Evolutionary conservation across 306 rosid genomes (phyloP).

Genomic region (Fragaria nilgerrensis): DNA sequence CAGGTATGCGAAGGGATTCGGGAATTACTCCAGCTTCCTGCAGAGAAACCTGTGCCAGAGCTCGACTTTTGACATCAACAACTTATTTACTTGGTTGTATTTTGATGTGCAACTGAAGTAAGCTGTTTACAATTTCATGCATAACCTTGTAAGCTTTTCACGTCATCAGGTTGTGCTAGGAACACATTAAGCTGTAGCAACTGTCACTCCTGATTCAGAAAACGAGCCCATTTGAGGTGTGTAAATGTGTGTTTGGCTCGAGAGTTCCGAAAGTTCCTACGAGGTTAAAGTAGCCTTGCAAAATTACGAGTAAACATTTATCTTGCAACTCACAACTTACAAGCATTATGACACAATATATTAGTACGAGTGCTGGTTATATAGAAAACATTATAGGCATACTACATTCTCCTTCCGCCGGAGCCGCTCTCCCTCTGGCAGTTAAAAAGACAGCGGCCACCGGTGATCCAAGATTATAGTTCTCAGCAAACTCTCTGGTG

Average conservation of each 20-base stretch:
- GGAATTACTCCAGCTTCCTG: slow-evolving; percentile 77
- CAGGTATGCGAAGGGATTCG: slow-evolving; percentile 89
- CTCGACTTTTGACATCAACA: slow-evolving; percentile 36
- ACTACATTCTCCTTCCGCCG: slow-evolving; percentile 59
- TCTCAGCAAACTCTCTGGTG: slow-evolving; percentile 63
- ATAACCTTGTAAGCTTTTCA: neutral
- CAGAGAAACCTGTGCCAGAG: slow-evolving; percentile 54
- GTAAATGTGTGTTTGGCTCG: neutral
- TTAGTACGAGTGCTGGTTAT: neutral
- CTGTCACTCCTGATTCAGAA: neutral
- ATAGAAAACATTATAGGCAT: neutral
- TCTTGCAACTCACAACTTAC: neutral
- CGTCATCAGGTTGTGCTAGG: neutral
- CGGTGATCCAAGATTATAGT: slow-evolving; percentile 75
- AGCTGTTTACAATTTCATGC: neutral
- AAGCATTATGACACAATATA: neutral
- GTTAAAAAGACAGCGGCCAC: slow-evolving; percentile 63
- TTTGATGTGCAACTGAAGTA: neutral
- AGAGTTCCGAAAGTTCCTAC: neutral
- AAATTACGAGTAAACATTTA: neutral
- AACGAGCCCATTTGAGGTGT: neutral
- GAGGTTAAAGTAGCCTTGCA: neutral
- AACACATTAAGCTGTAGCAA: neutral
- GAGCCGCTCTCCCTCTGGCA: slow-evolving; percentile 75
- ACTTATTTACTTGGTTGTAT: neutral